A percentile compares a stretch with the other conserved stretches of the same genome.
These are phyloP conservation scores for Pestalotiopsis sp. DNA, from an alignment of 2,329 filamentous ascomycete genomes.

Conservation along the genomic window DNA sequence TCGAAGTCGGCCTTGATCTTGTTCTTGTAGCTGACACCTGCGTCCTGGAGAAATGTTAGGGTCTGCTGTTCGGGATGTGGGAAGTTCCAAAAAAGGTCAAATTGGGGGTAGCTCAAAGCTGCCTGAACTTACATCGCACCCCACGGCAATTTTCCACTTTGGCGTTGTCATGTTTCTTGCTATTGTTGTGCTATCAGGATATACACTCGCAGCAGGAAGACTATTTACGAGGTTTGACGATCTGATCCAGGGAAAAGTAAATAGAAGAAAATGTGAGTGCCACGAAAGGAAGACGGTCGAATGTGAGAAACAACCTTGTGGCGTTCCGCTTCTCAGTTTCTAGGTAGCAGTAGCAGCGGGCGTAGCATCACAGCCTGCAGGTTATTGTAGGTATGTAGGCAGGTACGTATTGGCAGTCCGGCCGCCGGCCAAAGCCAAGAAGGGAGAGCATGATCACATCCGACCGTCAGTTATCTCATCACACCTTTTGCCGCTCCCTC, in stretches of 20 bases:
- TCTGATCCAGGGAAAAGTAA: neutral
- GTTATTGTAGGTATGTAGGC: neutral
- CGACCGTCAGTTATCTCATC: neutral
- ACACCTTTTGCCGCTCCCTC: neutral
- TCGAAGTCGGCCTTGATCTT: constrained; percentile 72
- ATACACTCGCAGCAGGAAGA: neutral
- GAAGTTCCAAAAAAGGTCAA: neutral
- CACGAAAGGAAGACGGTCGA: neutral
- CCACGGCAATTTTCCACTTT: constrained; percentile 56
- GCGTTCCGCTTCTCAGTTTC: neutral
- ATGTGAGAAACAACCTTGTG: neutral
- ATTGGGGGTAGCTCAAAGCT: neutral
- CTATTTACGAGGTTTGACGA: neutral
- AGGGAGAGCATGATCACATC: neutral
- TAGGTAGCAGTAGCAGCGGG: neutral
- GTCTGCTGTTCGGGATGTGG: neutral
- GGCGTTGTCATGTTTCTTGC: constrained; percentile 41
- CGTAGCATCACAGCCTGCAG: neutral
- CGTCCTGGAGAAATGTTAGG: constrained; percentile 45
- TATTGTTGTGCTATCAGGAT: neutral
- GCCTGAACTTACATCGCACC: constrained; percentile 51
- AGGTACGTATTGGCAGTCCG: neutral
- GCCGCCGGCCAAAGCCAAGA: neutral
- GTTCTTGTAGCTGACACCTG: constrained; percentile 76
- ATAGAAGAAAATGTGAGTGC: too few relatives aligned